A percentile compares a stretch with the other conserved stretches of the same genome.
These are phyloP conservation scores for Mycena olivaceomarginata DNA, from an alignment of 768 basidiomycete species.

Conservation along the genomic window DNA sequence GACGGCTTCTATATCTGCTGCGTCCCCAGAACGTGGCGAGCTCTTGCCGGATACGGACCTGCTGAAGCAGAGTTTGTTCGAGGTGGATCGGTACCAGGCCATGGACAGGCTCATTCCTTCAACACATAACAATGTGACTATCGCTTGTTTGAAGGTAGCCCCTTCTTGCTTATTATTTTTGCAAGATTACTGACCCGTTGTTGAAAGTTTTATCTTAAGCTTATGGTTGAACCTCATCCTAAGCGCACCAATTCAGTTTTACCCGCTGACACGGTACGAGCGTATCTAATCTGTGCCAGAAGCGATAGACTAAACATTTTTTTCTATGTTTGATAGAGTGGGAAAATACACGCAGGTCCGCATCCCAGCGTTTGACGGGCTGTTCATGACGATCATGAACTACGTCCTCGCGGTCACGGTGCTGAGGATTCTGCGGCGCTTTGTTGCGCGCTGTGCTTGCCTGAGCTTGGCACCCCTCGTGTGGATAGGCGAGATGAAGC, in stretches of 20 bases:
- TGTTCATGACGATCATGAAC: conserved; percentile 92
- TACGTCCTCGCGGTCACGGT: conserved; percentile 93
- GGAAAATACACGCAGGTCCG: conserved; percentile 96
- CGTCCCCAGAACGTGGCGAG: conserved; percentile 89
- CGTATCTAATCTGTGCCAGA: conserved; percentile 40
- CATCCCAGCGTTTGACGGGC: conserved; percentile 94
- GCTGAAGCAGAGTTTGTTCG: conserved; percentile 83
- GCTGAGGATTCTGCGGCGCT: conserved; percentile 85
- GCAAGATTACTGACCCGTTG: conserved; percentile 14
- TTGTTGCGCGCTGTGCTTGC: conserved; percentile 90
- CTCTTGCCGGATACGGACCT: conserved; percentile 82
- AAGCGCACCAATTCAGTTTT: conserved; percentile 85
- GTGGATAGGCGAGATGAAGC: conserved; percentile 94
- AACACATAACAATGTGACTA: conserved; percentile 94
- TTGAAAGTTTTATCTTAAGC: conserved; percentile 84
- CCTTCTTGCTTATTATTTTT: conserved; percentile 9
- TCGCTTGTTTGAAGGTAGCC: conserved; percentile 90
- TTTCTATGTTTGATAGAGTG: conserved; percentile 70
- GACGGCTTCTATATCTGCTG: conserved; percentile 93
- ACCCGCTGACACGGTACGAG: conserved; percentile 90
- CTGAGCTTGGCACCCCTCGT: conserved; percentile 91
- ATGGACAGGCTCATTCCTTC: conserved; percentile 98
- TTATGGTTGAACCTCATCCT: conserved; percentile 85
- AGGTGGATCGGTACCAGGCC: conserved; percentile 93
- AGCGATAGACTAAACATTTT: too few relatives aligned